Base-by-base conservation (phyloP, 306 rosid genomes). In the Malus orientalis region DNA sequence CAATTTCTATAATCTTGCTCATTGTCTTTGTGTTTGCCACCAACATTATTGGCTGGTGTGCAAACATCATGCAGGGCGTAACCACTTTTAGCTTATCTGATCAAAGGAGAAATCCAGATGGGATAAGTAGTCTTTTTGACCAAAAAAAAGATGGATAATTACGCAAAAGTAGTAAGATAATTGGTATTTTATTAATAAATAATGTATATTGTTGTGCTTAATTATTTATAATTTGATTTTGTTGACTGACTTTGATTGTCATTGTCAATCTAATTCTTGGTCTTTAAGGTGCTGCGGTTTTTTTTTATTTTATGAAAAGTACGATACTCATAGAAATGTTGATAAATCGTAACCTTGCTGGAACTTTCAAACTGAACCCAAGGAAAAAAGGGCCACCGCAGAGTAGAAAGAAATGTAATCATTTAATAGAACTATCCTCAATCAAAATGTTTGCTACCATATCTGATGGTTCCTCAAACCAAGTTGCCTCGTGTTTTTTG, bases 31-130 rank as follows among this genome's bases (percentile, higher is more conserved):
- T 73, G 33, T 73, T 77, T 70, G 84, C 69, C 18, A 18, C 79
- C 70, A 67, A 84, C 80, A 61, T 85, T 76, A 70, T 85, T 75
- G 72, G 38, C 53, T 69, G 38, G 60, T 58, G 11, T 59, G 65
- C 18, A 68, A 23, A 57, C 60, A 63, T 67, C 54, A 70, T 38
- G 83, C 20, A 49, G 87, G 85, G 87, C 70, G 62, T 45, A 70
- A 73, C 85, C 90, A 82, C 84, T 25, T 25, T 74, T 88, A 85
- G 75, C 22, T 69, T 44, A 73, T 27, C 66, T 18, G 40, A 36
- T 36, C 40, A 36, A 36, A 13, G 54, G 59, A 33, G 71, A 66
- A 75, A 29, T 60, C 40, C 29, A 6, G 8, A 11, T 1, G 19
- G 16, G 30, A 58, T 11, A 58, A 22, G 29, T 58, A 6, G 12